phyloP scores from a whole-genome alignment of 345 rosid species.

The Eucalyptus curtisii region DNA sequence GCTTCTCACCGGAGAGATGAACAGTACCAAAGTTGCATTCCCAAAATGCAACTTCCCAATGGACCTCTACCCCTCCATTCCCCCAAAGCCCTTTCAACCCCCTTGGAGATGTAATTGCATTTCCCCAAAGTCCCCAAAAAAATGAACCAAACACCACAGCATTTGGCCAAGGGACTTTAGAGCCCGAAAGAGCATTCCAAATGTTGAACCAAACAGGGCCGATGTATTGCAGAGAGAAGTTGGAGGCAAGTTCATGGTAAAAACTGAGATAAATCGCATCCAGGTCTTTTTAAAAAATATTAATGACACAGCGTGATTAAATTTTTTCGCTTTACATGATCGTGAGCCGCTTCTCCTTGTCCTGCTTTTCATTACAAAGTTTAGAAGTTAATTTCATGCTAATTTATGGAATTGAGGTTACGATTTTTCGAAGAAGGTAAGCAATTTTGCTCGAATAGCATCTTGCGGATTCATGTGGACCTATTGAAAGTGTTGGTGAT shows the following conservation, averaged over 20 bases:
- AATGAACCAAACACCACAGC: too few species aligned
- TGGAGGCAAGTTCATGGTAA: slow-evolving; percentile 44
- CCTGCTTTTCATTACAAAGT: neutral
- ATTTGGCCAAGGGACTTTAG: too few species aligned
- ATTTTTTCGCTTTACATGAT: neutral
- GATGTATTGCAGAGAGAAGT: slow-evolving; percentile 61
- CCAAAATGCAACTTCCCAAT: too few species aligned
- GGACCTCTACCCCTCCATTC: too few species aligned
- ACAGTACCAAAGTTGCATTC: too few species aligned
- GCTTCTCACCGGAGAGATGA: too few species aligned
- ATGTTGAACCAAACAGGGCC: too few species aligned
- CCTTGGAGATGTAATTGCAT: too few species aligned
- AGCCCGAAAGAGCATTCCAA: too few species aligned
- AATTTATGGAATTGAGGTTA: neutral
- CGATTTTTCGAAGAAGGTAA: neutral
- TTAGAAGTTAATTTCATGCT: neutral
- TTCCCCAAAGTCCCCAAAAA: too few species aligned
- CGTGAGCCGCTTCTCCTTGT: neutral
- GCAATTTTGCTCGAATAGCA: fast-evolving
- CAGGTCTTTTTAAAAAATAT: slow-evolving; percentile 13
- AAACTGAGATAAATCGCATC: slow-evolving; percentile 46
- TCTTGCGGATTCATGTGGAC: neutral
- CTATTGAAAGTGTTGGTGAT: too few species aligned
- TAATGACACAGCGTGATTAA: neutral
- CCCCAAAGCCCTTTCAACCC: too few species aligned